Evolutionary conservation across 2,329 filamentous ascomycete species (phyloP), one percentile per base, ranked within the genome.

Genomic region (Exophiala lecanii-corni): DNA sequence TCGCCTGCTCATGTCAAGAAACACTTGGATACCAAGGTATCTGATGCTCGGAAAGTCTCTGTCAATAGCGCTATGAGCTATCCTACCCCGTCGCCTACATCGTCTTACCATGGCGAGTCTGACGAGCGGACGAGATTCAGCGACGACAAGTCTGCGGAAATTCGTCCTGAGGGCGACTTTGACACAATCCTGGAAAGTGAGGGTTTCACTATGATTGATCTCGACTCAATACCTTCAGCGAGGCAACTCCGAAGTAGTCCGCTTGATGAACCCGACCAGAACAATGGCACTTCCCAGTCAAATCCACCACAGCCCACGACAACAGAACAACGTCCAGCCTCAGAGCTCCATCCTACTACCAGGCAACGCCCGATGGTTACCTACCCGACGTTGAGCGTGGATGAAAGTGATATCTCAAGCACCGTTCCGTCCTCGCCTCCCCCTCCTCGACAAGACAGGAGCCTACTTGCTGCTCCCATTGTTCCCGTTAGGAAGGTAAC

Each of bases 121-220:
- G 45, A 54, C 31, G 47, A 55, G 13, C 12, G 6, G 23, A 12
- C 7, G 12, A 6, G 12, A 26, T 26, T 26, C 12, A 12, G 6
- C 7, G 23, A 26, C 12, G 23, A 26, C 6, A 26, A 26, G 12
- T n/a, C n/a, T n/a, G 33, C 39, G 6, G 19, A 25, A 13, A 50
- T 48, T 15, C 36, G 38, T 15, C 36, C 54, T 23, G 34, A 50
- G 4, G 46, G 45, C 19, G 43, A 48, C 12, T 74, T 72, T 47
- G 73, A 77, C 55, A 73, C 74, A 1, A 73, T 77, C 15, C 64
- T 77, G 50, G 74, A 77, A 57, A 76, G 74, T 50, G 74, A 77
- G 61, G 74, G 70, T 2, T 77, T 77, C 47, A 77, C 72, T 44
- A 75, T 77, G 72, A 73, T 77, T 35, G 76, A 74, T 9, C 59